Evolutionary conservation across 2,329 filamentous ascomycete genomes (phyloP).

Genomic region (Cordyceps fumosorosea): DNA sequence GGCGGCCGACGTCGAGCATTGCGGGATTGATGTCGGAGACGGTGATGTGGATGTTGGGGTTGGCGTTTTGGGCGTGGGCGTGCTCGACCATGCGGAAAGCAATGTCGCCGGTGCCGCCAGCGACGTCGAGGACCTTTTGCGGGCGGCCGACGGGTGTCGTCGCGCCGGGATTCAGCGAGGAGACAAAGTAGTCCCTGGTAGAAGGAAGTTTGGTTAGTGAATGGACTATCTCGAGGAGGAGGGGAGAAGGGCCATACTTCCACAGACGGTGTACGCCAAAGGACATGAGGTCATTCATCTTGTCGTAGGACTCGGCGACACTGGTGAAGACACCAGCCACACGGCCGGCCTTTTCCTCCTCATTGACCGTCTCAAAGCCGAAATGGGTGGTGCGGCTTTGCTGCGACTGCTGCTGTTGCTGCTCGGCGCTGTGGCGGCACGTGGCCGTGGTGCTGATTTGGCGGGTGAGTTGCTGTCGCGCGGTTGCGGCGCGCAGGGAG

Average conservation of each 20-base stretch:
- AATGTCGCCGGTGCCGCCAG: conserved; percentile 95
- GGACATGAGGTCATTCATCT: conserved; percentile 99
- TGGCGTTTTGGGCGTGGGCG: conserved; percentile 68
- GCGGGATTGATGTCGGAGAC: conserved; percentile 94
- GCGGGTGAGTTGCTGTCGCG: conserved; percentile 15
- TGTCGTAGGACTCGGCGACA: conserved; percentile 89
- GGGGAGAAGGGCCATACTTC: conserved; percentile 49
- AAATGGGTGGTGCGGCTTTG: conserved; percentile 71
- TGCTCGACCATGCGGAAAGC: conserved; percentile 94
- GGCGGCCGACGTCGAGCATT: conserved; percentile 84
- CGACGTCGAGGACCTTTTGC: conserved; percentile 85
- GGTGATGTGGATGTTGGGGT: conserved; percentile 74
- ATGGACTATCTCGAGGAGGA: background rate
- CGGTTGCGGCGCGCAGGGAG: conserved; percentile 17
- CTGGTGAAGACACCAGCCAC: conserved; percentile 90
- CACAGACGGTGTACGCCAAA: conserved; percentile 93
- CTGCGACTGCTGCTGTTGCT: conserved; percentile 16
- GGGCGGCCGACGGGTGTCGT: conserved; percentile 36
- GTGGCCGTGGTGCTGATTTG: conserved; percentile 24
- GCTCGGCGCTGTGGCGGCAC: conserved; percentile 19
- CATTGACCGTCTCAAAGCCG: conserved; percentile 78
- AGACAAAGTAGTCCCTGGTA: conserved; percentile 78
- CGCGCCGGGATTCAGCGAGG: conserved; percentile 77
- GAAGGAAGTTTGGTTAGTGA: background rate
- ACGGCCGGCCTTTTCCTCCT: conserved; percentile 63